These are phyloP conservation scores for Solanum pennellii DNA, from an alignment of 257 asterid genomes.

Conservation along the genomic window DNA sequence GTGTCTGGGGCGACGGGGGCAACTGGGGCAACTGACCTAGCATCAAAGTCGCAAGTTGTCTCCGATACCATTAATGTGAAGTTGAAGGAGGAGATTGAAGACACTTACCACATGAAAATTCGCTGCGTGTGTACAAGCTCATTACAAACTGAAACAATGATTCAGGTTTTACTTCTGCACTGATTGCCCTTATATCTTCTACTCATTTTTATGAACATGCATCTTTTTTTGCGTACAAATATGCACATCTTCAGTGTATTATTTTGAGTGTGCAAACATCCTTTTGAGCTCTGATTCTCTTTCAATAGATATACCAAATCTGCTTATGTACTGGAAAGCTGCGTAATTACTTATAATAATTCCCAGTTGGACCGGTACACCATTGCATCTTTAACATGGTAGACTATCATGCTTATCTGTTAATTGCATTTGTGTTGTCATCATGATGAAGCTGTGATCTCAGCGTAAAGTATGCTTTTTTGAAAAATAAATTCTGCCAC, in stretches of 20 bases:
- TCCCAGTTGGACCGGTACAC: neutral
- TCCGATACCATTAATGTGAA: constrained; percentile 48
- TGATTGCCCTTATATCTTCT: neutral
- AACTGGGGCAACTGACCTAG: constrained; percentile 61
- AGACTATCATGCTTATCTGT: neutral
- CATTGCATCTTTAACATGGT: neutral
- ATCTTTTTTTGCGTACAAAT: neutral
- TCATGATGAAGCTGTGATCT: neutral
- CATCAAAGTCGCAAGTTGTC: constrained; percentile 64
- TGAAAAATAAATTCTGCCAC: neutral
- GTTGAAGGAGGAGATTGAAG: constrained; percentile 59
- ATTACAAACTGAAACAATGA: constrained; percentile 61
- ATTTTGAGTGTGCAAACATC: neutral
- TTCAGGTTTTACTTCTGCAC: constrained; percentile 35
- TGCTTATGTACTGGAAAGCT: neutral
- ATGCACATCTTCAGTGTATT: neutral
- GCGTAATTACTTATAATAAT: neutral
- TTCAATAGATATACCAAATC: neutral
- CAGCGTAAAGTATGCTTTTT: neutral
- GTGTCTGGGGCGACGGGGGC: constrained; percentile 55
- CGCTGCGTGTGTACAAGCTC: constrained; percentile 89
- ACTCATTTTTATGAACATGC: neutral
- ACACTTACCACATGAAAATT: constrained; percentile 47
- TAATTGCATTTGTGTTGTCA: neutral
- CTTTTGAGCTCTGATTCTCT: neutral